A percentile compares a stretch with the other conserved stretches of the same genome.
phyloP scores from a whole-genome alignment of 164 flowering plant genomes.

The Euptelea pleiosperma region DNA sequence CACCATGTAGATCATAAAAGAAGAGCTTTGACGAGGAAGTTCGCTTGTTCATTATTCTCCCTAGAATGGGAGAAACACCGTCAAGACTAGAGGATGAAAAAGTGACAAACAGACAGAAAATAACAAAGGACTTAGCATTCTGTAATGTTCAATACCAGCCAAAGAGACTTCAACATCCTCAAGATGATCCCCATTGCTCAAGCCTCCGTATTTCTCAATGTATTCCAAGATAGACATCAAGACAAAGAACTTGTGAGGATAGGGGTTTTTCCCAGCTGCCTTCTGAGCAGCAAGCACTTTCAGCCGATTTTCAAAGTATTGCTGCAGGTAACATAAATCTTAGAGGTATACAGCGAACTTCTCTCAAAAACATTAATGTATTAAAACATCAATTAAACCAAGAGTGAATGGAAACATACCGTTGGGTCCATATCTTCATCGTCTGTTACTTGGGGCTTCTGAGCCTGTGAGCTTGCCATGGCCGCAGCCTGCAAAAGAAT shows the following conservation, averaged over 20 bases:
- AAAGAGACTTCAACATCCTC: constrained; percentile 55
- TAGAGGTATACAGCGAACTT: background rate
- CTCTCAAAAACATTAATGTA: background rate
- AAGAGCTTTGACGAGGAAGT: constrained; percentile 76
- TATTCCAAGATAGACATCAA: constrained; percentile 55
- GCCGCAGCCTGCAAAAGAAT: constrained; percentile 30
- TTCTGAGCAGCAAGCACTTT: constrained; percentile 60
- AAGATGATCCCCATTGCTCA: constrained; percentile 59
- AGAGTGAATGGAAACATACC: constrained; percentile 30
- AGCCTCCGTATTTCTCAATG: constrained; percentile 46
- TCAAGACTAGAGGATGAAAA: background rate
- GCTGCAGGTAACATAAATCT: constrained; percentile 52
- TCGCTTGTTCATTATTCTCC: constrained; percentile 85
- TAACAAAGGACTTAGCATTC: background rate
- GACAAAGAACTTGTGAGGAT: constrained; percentile 83
- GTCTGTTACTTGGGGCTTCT: constrained; percentile 54
- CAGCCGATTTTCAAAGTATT: constrained; percentile 84
- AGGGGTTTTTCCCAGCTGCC: constrained; percentile 62
- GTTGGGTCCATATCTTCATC: constrained; percentile 98
- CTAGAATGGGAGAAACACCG: constrained; percentile 33
- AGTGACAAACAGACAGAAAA: background rate
- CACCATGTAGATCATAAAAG: constrained; percentile 81
- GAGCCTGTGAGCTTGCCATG: constrained; percentile 31
- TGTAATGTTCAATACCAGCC: constrained; percentile 51
- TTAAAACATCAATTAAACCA: background rate